A percentile compares a stretch with the other conserved stretches of the same genome.
Conservation (phyloP, 1,284 basidiomycete genomes). For the Fomitiporia mediterranea region DNA sequence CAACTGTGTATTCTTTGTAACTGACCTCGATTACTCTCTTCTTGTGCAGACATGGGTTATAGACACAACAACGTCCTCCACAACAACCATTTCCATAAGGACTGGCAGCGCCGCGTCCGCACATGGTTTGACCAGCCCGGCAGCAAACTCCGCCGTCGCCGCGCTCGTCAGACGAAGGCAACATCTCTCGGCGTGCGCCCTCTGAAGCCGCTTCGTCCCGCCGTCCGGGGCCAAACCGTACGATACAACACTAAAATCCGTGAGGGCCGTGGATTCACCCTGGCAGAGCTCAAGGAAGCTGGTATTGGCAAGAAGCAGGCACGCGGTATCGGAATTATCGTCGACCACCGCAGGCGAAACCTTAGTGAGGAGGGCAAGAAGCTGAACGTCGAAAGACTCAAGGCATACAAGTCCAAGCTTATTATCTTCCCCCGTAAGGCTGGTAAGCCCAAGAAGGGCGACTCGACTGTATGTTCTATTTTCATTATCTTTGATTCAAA, state of each 20-base stretch:
- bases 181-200: conserved; percentile 91
- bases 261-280: conserved; percentile 96
- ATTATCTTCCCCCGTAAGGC: conserved; percentile 96
- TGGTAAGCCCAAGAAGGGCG: conserved; percentile 93
- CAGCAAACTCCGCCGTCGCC: conserved; percentile 94
- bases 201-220: conserved; percentile 89
- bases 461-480: conserved; percentile 68
- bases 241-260: conserved; percentile 99
- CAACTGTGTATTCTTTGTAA: not conserved
- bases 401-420: conserved; percentile 85
- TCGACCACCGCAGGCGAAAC: conserved; percentile 97
- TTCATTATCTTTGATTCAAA: conserved; percentile 2
- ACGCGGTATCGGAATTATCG: conserved; percentile 87
- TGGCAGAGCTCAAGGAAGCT: conserved; percentile 94
- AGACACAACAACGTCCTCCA: conserved; percentile 86
- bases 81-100: conserved; percentile 97
- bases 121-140: conserved; percentile 99
- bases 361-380: conserved; percentile 96
- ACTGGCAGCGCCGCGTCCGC: conserved; percentile 92
- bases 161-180: conserved; percentile 90
- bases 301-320: conserved; percentile 96
- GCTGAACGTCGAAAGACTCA: conserved; percentile 92
- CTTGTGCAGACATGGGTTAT: conserved; percentile 58
- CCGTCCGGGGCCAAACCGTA: conserved; percentile 94
- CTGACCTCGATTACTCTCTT: conserved; percentile 3